Percentiles rank a stretch among this genome's conserved stretches.
Conservation (phyloP, 441 rosid genomes). For the Gossypium laxum region DNA sequence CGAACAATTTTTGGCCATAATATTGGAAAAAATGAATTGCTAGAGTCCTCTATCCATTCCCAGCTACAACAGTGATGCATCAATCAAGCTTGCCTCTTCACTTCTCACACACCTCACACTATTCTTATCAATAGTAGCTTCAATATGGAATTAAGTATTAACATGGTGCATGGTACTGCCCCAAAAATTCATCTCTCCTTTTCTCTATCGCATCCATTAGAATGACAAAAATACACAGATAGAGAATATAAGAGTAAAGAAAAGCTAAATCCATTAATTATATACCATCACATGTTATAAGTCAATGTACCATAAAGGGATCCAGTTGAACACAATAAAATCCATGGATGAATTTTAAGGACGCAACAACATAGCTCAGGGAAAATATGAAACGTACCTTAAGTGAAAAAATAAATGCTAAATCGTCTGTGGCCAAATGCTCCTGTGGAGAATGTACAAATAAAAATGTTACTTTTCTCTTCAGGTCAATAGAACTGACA, state of each 20-base stretch:
- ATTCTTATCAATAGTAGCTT: not conserved
- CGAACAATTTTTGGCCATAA: not conserved
- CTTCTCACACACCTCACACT: not conserved
- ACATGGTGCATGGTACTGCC: not conserved
- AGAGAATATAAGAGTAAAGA: not conserved
- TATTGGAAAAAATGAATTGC: not conserved
- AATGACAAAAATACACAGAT: not conserved
- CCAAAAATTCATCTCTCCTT: not conserved
- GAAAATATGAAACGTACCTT: conserved; percentile 42
- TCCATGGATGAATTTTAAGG: not conserved
- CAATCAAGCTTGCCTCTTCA: not conserved
- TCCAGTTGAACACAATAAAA: not conserved
- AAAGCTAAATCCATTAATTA: not conserved
- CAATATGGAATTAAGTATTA: not conserved
- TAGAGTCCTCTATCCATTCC: not conserved
- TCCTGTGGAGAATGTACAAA: conserved; percentile 42
- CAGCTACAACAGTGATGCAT: not conserved
- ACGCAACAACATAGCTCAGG: conserved; percentile 11
- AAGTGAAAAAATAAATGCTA: conserved; percentile 71
- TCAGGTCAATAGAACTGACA: not conserved
- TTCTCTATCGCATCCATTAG: not conserved
- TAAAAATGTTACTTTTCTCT: not conserved
- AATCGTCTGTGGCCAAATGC: conserved; percentile 83
- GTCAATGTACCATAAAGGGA: not conserved
- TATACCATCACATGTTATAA: not conserved